Conservation (phyloP, 2,329 filamentous ascomycete species). For the Beauveria medogensis region DNA sequence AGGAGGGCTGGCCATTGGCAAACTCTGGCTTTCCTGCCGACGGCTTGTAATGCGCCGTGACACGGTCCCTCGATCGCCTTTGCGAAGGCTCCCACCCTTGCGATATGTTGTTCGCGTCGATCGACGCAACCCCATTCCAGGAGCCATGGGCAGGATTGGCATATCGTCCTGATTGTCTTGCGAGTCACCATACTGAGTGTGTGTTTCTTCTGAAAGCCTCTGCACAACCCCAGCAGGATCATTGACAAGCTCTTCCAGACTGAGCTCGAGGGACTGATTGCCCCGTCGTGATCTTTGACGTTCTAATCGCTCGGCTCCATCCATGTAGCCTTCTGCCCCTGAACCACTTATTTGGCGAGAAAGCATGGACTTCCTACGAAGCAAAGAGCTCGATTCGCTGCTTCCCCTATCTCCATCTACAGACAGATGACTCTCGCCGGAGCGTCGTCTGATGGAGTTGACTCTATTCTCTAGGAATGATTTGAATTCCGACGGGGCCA, state of each 20-base stretch:
- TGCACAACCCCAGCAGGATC: constrained; percentile 67
- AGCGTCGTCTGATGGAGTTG: constrained; percentile 78
- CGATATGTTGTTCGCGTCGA: constrained; percentile 90
- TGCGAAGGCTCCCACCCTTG: constrained; percentile 73
- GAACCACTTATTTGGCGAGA: constrained; percentile 70
- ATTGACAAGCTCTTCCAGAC: constrained; percentile 72
- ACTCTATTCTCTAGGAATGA: constrained; percentile 91
- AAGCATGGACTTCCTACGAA: constrained; percentile 90
- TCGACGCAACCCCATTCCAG: constrained; percentile 72
- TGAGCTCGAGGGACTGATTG: constrained; percentile 52
- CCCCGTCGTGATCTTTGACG: constrained; percentile 58
- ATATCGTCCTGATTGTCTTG: constrained; percentile 57
- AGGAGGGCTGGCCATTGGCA: constrained; percentile 21
- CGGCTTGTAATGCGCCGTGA: constrained; percentile 62
- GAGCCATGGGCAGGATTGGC: constrained; percentile 74
- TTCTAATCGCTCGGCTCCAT: constrained; percentile 74
- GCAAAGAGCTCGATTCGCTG: constrained; percentile 55
- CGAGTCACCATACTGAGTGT: constrained; percentile 34
- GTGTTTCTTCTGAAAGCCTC: constrained; percentile 54
- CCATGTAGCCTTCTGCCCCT: constrained; percentile 59
- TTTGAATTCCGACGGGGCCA: constrained; percentile 94
- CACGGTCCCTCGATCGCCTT: constrained; percentile 66
- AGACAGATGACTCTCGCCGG: constrained; percentile 61
- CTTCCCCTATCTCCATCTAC: constrained; percentile 41
- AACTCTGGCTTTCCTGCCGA: constrained; percentile 48